Evolutionary conservation across 371 early-diverging fungal species (phyloP).

Genomic region (Rhizopus sp.): DNA sequence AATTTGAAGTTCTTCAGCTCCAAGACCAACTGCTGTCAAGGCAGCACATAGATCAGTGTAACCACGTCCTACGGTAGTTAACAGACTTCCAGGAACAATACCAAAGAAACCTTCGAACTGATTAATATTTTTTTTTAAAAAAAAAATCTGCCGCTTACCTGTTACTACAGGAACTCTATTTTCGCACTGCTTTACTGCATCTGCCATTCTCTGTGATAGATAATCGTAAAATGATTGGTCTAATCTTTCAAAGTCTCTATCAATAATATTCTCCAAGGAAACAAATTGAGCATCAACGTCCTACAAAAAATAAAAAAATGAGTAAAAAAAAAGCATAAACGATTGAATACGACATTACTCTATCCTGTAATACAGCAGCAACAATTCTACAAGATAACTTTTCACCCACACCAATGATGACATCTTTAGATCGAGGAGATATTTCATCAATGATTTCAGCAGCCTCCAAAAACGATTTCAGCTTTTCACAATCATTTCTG

Average conservation of each 20-base stretch:
- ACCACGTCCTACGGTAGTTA: constrained; percentile 94
- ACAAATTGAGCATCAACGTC: constrained; percentile 86
- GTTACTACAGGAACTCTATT: constrained; percentile 87
- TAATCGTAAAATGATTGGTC: constrained; percentile 95
- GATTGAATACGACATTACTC: constrained; percentile 23
- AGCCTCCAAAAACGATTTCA: constrained; percentile 88
- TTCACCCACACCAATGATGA: constrained; percentile 95
- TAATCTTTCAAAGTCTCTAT: constrained; percentile 75
- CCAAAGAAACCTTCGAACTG: constrained; percentile 84
- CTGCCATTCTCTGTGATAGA: constrained; percentile 69
- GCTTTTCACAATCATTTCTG: constrained; percentile 72
- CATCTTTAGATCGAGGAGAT: constrained; percentile 92
- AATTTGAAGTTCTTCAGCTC: constrained; percentile 91
- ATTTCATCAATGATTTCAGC: constrained; percentile 95
- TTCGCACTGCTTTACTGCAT: constrained; percentile 63
- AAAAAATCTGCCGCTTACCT: constrained; percentile 34
- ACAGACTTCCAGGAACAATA: constrained; percentile 90
- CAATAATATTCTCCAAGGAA: constrained; percentile 82
- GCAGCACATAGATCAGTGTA: constrained; percentile 98
- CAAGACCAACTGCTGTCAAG: constrained; percentile 87
- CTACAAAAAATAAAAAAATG: constrained; percentile 35
- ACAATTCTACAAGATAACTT: constrained; percentile 90
- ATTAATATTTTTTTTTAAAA: not conserved
- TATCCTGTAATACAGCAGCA: constrained; percentile 78
- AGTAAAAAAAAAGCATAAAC: constrained; percentile 5